Evolutionary conservation across 495 filamentous ascomycete genomes (phyloP).

Genomic region (Aspergillus heteromorphus): DNA sequence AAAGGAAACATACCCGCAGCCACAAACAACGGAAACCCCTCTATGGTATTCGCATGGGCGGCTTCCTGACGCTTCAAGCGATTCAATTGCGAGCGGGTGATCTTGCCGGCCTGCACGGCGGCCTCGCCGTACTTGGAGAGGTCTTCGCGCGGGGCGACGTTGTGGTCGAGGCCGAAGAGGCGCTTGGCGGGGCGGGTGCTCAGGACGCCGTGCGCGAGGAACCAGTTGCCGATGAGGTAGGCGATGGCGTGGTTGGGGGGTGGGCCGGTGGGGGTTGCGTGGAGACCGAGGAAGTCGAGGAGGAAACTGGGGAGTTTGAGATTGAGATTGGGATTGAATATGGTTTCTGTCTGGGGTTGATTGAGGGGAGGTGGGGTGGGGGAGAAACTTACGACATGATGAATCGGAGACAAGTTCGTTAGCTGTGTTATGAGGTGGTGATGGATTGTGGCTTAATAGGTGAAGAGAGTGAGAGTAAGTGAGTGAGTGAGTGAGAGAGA

Average conservation of each 20-base stretch:
- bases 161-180: slow-evolving; percentile 44
- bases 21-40: slow-evolving; percentile 44
- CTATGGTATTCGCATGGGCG: slow-evolving; percentile 44
- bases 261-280: slow-evolving; percentile 12
- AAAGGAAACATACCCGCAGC: slow-evolving; percentile 27
- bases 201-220: slow-evolving; percentile 40
- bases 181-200: slow-evolving; percentile 40
- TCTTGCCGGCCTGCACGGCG: slow-evolving; percentile 44
- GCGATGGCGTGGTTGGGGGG: slow-evolving; percentile 31
- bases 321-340: too few relatives aligned
- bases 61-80: slow-evolving; percentile 43
- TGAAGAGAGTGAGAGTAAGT: too few relatives aligned
- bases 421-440: background rate
- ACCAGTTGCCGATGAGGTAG: slow-evolving; percentile 43
- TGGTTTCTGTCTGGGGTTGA: background rate
- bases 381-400: slow-evolving; percentile 9
- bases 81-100: slow-evolving; percentile 37
- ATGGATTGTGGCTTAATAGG: too few relatives aligned
- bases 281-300: slow-evolving; percentile 23
- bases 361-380: background rate
- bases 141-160: slow-evolving; percentile 40
- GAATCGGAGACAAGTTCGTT: too few relatives aligned
- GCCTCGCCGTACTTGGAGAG: slow-evolving; percentile 40
- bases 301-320: slow-evolving; percentile 18
- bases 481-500: background rate